Conservation (phyloP, 768 basidiomycete species). For the Rhodotorula sphaerocarpa region DNA sequence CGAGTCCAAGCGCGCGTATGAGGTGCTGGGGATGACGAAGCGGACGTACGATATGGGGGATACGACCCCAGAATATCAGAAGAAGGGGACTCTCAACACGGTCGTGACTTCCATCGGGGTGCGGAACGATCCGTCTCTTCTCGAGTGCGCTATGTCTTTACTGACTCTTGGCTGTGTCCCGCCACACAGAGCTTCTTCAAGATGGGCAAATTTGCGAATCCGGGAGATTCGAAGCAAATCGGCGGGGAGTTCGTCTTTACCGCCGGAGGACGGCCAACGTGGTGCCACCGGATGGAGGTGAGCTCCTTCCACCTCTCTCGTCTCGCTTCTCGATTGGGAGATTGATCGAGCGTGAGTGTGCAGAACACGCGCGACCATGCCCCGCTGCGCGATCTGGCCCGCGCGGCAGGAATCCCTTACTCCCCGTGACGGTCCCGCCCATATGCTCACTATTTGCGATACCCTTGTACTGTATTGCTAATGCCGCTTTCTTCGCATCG, state of each 20-base stretch:
- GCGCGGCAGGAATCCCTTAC: constrained; percentile 7
- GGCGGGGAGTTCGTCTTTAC: constrained; percentile 80
- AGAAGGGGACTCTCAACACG: constrained; percentile 48
- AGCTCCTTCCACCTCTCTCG: neutral
- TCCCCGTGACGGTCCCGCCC: too few species aligned
- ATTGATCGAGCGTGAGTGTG: neutral
- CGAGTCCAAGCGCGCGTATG: constrained; percentile 43
- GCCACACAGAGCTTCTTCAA: constrained; percentile 61
- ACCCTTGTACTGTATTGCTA: neutral
- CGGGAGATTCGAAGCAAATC: constrained; percentile 64
- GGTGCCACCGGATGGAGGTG: constrained; percentile 25
- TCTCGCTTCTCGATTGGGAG: too few species aligned
- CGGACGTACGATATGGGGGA: constrained; percentile 45
- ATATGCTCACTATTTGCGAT: neutral
- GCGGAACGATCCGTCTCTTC: constrained; percentile 60
- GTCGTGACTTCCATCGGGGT: constrained; percentile 61
- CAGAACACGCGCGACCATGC: constrained; percentile 33
- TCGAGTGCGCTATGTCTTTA: too few species aligned
- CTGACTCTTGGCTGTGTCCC: too few species aligned
- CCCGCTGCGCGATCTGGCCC: constrained; percentile 8
- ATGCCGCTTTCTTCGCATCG: too few species aligned
- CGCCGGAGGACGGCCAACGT: neutral
- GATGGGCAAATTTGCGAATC: constrained; percentile 45
- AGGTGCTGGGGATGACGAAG: constrained; percentile 65
- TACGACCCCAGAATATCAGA: constrained; percentile 31